Conservation (phyloP, 2,329 filamentous ascomycete genomes). For the Pseudogymnoascus sp. region DNA sequence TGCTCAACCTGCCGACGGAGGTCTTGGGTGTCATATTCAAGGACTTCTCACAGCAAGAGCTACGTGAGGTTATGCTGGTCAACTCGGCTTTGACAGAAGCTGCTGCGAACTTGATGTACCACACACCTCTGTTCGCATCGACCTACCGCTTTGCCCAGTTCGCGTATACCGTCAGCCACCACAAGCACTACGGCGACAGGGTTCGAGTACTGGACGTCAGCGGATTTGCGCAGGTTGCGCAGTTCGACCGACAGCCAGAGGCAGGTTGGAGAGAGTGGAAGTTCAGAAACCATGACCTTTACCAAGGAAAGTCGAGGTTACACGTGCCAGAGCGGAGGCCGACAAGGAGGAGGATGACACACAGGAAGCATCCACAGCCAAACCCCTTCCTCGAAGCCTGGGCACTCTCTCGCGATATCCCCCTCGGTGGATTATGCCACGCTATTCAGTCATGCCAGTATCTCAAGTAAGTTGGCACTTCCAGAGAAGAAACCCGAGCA, state of each 20-base stretch:
- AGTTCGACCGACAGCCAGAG: slow-evolving; percentile 8
- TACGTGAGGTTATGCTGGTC: slow-evolving; percentile 16
- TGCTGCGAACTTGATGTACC: slow-evolving; percentile 17
- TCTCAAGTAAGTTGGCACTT: slow-evolving; percentile 3
- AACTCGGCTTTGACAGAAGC: slow-evolving; percentile 16
- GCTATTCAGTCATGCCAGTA: slow-evolving; percentile 19
- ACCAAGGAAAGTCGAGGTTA: background rate
- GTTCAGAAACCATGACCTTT: slow-evolving; percentile 15
- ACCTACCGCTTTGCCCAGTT: slow-evolving; percentile 24
- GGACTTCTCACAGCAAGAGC: slow-evolving; percentile 14
- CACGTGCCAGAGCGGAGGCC: background rate
- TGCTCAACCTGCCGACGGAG: slow-evolving; percentile 18
- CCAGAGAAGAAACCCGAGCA: background rate
- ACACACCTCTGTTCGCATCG: slow-evolving; percentile 17
- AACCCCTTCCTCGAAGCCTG: slow-evolving; percentile 18
- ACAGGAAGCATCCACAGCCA: slow-evolving; percentile 16
- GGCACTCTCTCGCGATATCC: slow-evolving; percentile 17
- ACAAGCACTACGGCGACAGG: slow-evolving; percentile 14
- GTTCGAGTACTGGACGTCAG: slow-evolving; percentile 20
- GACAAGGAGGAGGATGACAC: background rate
- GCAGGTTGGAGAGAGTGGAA: slow-evolving; percentile 24
- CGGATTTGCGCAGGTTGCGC: slow-evolving; percentile 12
- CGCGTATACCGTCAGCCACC: slow-evolving; percentile 15
- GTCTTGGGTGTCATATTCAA: slow-evolving; percentile 17
- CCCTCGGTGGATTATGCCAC: slow-evolving; percentile 19